A percentile compares a stretch with the other conserved stretches of the same genome.
Conservation (phyloP, 2,329 filamentous ascomycete genomes). For the Chaetothyriales sp. region DNA sequence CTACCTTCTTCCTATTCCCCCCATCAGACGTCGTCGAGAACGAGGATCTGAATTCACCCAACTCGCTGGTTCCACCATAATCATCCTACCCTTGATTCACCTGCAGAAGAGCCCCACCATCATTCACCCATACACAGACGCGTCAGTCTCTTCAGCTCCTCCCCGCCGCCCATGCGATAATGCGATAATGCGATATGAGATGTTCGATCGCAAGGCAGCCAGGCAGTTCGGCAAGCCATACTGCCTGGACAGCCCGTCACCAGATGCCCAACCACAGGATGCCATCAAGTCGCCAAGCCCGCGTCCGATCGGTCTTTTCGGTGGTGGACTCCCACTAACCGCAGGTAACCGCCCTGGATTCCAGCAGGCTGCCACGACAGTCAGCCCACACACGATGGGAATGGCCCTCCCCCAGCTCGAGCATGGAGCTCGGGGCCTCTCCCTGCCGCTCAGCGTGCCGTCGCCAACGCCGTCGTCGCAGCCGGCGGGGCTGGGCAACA, state of each 20-base stretch:
- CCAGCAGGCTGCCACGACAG: background rate
- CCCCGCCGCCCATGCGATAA: no score
- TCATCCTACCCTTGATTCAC: background rate
- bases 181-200: no score
- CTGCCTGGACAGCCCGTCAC: no score
- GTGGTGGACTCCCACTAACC: background rate
- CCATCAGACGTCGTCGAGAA: background rate
- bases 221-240: background rate
- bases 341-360: background rate
- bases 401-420: background rate
- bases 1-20: no score
- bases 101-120: background rate
- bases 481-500: background rate
- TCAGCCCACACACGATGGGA: background rate
- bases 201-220: background rate
- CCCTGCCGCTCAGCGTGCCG: background rate
- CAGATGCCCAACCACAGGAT: background rate
- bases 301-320: background rate
- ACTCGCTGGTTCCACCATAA: background rate
- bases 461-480: background rate
- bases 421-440: background rate
- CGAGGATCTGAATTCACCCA: background rate
- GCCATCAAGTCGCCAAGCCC: background rate
- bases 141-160: background rate
- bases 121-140: background rate